Evolutionary conservation across 2,329 filamentous ascomycete genomes (phyloP), one percentile per base, ranked within the genome.

Genomic region (Phialophora verrucosa): DNA sequence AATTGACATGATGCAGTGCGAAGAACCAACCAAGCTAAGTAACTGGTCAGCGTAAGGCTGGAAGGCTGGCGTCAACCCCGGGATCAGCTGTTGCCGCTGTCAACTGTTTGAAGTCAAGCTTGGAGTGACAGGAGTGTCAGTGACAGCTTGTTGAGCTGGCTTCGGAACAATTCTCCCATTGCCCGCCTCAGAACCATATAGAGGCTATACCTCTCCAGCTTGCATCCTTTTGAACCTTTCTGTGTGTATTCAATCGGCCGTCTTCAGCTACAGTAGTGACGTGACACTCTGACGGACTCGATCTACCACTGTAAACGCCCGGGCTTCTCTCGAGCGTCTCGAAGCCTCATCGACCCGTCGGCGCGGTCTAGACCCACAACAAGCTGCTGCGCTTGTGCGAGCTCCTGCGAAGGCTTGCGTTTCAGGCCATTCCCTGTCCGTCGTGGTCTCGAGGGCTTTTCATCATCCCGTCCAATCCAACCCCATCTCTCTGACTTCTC

Each of bases 361-460:
- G 23, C 49, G 4, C 1, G 49, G 49, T 51, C 49, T 17, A 51
- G 49, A 51, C 12, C 49, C 49, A 25, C 20, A 12, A 7, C 25
- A 20, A 29, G 20, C 49, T 51, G 20, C 20, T 14, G 49, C 20
- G 8, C 47, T 50, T 23, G 47, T 7, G 20, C 47, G 25, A 50
- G 14, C 10, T 29, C 53, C 14, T n/a, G 50, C 53, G 25, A 55
- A 35, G 53, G 25, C 53, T 55, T 55, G 64, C 62, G 66, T 69
- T 69, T 66, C 62, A 69, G 58, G 44, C 63, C 25, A 64, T 69
- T 60, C 66, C 63, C 31, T n/a, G 23, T 61, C 27, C 25, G 53
- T 55, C 1, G 29, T 32, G 53, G 53, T 44, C 25, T n/a, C 29
- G 53, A 55, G 12, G 53, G 6, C 53, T 31, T 35, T 32, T 55